Evolutionary conservation across 2,329 filamentous ascomycete species (phyloP).

Genomic region (Hymenoscyphus infarciens): DNA sequence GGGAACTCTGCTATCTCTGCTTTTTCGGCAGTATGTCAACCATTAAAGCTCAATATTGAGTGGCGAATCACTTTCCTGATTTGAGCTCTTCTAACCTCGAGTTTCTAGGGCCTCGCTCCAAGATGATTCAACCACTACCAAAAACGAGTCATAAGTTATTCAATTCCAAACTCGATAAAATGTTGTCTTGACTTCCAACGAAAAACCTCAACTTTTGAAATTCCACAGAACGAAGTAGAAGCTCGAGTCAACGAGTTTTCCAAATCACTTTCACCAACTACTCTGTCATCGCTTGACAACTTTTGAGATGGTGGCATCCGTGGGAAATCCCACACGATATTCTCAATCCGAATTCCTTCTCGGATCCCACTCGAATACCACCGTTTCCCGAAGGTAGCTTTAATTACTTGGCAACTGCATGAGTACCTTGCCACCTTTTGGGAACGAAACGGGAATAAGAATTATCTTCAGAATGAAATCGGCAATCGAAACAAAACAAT

Average conservation of each 20-base stretch:
- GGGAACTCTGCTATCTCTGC: not conserved
- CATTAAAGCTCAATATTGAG: not conserved
- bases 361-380: not conserved
- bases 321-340: not conserved
- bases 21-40: not conserved
- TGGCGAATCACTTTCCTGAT: not conserved
- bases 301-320: not conserved
- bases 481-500: not conserved
- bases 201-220: not conserved
- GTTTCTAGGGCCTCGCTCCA: not conserved
- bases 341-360: not conserved
- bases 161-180: not conserved
- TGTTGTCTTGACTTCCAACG: not conserved
- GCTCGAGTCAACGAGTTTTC: not conserved
- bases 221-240: not conserved
- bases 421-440: not conserved
- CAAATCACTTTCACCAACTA: not conserved
- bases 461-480: not conserved
- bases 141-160: not conserved
- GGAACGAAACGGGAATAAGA: not conserved
- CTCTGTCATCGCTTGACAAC: not conserved
- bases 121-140: not conserved
- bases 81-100: not conserved
- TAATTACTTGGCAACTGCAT: not conserved
- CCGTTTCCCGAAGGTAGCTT: not conserved